These are phyloP conservation scores for Mycena indigotica DNA, from an alignment of 768 basidiomycete genomes.

Conservation along the genomic window DNA sequence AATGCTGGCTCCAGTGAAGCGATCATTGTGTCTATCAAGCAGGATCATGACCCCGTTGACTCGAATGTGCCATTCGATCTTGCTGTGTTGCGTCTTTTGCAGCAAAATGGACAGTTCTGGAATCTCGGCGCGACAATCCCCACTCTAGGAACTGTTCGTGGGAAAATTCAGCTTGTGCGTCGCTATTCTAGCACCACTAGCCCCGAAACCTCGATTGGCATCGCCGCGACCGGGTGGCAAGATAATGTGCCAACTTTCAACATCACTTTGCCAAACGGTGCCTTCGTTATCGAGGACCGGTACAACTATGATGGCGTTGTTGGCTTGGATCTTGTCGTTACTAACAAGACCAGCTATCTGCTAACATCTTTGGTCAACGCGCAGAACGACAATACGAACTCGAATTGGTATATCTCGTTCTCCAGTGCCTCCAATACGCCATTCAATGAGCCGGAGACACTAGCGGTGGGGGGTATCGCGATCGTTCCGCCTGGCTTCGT, in stretches of 20 bases:
- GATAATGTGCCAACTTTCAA: not conserved
- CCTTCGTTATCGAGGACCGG: conserved; percentile 4
- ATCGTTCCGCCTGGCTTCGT: not conserved
- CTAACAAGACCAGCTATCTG: conserved; percentile 3
- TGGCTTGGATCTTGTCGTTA: not conserved
- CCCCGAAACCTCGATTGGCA: not conserved
- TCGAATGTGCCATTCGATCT: not conserved
- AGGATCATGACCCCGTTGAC: not conserved
- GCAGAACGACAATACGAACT: not conserved
- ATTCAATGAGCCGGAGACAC: not conserved
- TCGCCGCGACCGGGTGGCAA: conserved; percentile 1
- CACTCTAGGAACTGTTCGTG: not conserved
- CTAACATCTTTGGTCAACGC: not conserved
- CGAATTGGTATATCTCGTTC: conserved; percentile 9
- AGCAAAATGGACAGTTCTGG: conserved; percentile 1
- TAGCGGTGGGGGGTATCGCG: not conserved
- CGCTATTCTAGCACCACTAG: not conserved
- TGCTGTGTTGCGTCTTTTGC: not conserved
- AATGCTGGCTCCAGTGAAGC: not conserved
- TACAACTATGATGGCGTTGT: conserved; percentile 2
- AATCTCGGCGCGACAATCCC: not conserved
- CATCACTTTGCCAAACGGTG: not conserved
- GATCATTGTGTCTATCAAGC: conserved; percentile 5
- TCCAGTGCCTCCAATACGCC: conserved; percentile 5
- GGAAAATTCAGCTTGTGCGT: conserved; percentile 5